Percentiles rank a stretch among this genome's conserved stretches.
These are phyloP conservation scores for Actinomortierella ambigua DNA, from an alignment of 371 early-diverging fungal genomes.

Conservation along the genomic window DNA sequence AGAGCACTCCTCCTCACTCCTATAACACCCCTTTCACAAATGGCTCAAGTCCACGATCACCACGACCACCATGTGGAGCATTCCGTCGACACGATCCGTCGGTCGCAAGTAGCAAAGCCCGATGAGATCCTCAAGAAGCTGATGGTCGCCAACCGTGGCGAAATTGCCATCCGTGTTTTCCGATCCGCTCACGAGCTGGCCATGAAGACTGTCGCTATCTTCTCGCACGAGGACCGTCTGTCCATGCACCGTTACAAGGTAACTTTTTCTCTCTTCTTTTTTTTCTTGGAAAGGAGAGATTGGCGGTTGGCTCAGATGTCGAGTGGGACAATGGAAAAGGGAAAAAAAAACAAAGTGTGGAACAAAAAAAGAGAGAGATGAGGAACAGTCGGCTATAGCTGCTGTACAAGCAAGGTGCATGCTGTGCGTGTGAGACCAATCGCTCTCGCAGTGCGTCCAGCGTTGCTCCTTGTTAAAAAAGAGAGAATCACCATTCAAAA, in stretches of 20 bases:
- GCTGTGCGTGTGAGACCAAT: constrained; percentile 2
- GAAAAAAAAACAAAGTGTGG: background rate
- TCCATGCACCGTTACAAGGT: constrained; percentile 93
- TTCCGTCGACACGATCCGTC: constrained; percentile 67
- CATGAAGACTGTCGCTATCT: constrained; percentile 88
- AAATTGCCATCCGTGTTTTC: constrained; percentile 93
- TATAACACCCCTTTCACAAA: background rate
- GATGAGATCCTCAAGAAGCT: constrained; percentile 55
- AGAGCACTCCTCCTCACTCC: constrained; percentile 1
- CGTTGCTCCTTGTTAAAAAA: background rate
- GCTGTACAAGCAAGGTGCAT: background rate
- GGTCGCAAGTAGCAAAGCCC: constrained; percentile 32
- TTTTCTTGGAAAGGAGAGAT: background rate
- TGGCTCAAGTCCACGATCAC: constrained; percentile 16
- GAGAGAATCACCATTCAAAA: constrained; percentile 5
- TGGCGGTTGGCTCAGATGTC: background rate
- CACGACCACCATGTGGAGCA: constrained; percentile 51
- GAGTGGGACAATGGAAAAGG: no score
- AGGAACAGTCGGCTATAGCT: background rate
- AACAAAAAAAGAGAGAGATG: background rate
- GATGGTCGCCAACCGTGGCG: constrained; percentile 72
- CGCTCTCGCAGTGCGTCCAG: background rate
- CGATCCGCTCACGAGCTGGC: constrained; percentile 93
- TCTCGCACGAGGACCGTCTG: constrained; percentile 89
- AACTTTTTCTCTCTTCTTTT: constrained; percentile 6